Conservation (phyloP, 1,284 basidiomycete genomes). For the Coriolopsis trogii region DNA sequence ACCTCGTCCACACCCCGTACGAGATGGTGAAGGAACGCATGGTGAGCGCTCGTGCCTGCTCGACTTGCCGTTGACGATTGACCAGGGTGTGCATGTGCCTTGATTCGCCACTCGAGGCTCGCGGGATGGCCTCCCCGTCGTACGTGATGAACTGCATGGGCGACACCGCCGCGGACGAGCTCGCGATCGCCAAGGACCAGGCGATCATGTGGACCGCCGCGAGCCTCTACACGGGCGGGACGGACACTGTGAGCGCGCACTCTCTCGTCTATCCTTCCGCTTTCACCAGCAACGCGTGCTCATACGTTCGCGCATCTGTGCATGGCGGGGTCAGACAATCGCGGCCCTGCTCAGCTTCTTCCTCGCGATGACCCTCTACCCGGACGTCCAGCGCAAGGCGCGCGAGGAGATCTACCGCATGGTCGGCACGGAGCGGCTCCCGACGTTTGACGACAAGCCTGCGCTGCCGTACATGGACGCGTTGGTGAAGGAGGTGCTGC, state of each 20-base stretch:
- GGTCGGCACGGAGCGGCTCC: slow-evolving; percentile 34
- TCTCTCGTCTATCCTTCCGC: not conserved
- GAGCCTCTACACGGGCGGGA: slow-evolving; percentile 43
- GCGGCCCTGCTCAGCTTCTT: slow-evolving; percentile 24
- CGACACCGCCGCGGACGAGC: not conserved
- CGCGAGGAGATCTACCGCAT: slow-evolving; percentile 37
- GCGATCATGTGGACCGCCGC: slow-evolving; percentile 7
- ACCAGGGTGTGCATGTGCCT: not conserved
- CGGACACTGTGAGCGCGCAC: slow-evolving; percentile 19
- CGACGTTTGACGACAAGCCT: slow-evolving; percentile 34
- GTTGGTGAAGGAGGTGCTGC: slow-evolving; percentile 35
- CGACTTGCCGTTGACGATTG: not conserved
- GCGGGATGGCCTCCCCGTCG: not conserved
- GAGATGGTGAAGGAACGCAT: slow-evolving; percentile 21
- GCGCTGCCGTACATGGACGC: slow-evolving; percentile 38
- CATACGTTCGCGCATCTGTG: no score
- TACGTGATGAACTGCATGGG: not conserved
- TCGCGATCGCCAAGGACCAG: not conserved
- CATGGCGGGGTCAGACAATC: slow-evolving; percentile 26
- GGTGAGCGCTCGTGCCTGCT: slow-evolving; percentile 3
- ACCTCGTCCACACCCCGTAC: slow-evolving; percentile 32
- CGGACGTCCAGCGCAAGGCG: slow-evolving; percentile 34
- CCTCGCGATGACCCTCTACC: slow-evolving; percentile 36
- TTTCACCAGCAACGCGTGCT: no score
- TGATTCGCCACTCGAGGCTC: no score